phyloP scores from a whole-genome alignment of 176 grass and related monocot genomes.

The Metroxylon sagu region DNA sequence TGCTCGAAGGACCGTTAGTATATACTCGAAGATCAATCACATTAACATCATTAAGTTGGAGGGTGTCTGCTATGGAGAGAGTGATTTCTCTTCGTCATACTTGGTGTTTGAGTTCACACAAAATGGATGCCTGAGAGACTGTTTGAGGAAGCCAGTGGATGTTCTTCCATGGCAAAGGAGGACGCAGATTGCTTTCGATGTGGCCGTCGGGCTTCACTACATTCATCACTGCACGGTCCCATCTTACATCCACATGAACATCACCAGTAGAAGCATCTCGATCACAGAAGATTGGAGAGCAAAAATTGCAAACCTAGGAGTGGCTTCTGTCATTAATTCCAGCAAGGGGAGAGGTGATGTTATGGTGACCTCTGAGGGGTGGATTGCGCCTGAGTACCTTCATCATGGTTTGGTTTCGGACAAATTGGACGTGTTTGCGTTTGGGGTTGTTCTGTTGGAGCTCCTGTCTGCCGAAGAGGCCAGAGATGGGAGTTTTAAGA shows the following conservation, averaged over 20 bases:
- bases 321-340: not conserved
- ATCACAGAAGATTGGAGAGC: constrained; percentile 3
- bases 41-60: constrained; percentile 3
- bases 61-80: not conserved
- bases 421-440: constrained; percentile 1
- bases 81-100: not conserved
- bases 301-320: constrained; percentile 4
- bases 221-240: constrained; percentile 2
- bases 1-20: not conserved
- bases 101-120: not conserved
- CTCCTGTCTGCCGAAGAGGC: not conserved
- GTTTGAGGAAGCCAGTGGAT: not conserved
- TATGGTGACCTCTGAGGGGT: not conserved
- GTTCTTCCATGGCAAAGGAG: constrained; percentile 1
- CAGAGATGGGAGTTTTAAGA: not conserved
- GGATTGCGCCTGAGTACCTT: not conserved
- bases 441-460: constrained; percentile 1
- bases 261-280: constrained; percentile 4
- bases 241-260: constrained; percentile 12
- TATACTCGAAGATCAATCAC: constrained; percentile 8
- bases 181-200: not conserved
- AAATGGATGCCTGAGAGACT: constrained; percentile 3
- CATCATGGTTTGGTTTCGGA: not conserved
- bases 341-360: too few species aligned
- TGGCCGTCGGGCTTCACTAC: not conserved